A percentile compares a stretch with the other conserved stretches of the same genome.
Conservation (phyloP, 2,329 filamentous ascomycete genomes). For the Aurifilum marmelostoma region DNA sequence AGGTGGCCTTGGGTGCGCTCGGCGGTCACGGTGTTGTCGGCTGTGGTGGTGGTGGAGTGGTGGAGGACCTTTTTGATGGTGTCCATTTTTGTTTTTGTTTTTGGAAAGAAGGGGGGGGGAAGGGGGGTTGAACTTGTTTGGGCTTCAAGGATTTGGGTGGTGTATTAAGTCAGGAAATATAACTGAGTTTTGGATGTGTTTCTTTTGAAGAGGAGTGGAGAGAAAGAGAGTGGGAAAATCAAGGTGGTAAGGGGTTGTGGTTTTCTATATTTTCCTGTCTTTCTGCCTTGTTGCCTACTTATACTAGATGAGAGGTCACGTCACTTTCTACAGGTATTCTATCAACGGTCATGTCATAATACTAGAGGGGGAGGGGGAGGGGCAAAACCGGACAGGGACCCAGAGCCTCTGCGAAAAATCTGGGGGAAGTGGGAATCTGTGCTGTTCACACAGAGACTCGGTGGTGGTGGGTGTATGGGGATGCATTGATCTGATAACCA, state of each 20-base stretch:
- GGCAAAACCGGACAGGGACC: background rate
- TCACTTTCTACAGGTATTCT: background rate
- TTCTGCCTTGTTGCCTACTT: background rate
- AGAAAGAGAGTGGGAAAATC: too few species aligned
- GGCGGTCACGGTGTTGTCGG: background rate
- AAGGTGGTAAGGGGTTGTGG: background rate
- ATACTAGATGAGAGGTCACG: background rate
- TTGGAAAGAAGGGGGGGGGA: background rate
- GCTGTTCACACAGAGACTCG: too few species aligned
- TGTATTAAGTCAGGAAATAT: too few species aligned
- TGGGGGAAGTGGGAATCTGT: background rate
- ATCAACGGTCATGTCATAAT: background rate
- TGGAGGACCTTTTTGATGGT: slow-evolving; percentile 27
- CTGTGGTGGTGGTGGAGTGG: slow-evolving; percentile 15
- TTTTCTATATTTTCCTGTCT: too few species aligned
- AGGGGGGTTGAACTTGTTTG: background rate
- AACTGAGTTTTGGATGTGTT: too few species aligned
- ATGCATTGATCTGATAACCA: too few species aligned
- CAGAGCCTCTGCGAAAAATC: background rate
- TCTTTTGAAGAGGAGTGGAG: too few species aligned
- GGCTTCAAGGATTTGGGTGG: background rate
- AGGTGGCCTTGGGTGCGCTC: background rate
- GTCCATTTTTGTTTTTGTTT: slow-evolving; percentile 17
- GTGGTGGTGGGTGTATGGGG: too few species aligned
- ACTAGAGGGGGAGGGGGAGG: too few species aligned